A percentile compares a stretch with the other conserved stretches of the same genome.
Evolutionary conservation across 2,329 filamentous ascomycete species (phyloP).

Genomic region (Paecilomyces niveus): DNA sequence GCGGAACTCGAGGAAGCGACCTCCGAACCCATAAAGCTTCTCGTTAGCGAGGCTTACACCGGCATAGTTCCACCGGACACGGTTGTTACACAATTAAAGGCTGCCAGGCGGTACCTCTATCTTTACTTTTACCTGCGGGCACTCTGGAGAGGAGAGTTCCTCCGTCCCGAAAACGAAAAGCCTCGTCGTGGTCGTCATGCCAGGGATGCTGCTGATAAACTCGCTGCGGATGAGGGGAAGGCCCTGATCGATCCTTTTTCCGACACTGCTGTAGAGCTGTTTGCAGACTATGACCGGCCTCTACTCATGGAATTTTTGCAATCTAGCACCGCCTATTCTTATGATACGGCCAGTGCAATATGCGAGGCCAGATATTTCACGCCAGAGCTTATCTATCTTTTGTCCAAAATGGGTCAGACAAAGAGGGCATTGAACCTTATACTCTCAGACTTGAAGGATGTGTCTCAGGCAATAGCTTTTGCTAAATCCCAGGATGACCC

Average conservation of each 20-base stretch:
- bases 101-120: constrained; percentile 62
- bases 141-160: constrained; percentile 71
- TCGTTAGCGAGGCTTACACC: constrained; percentile 86
- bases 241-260: constrained; percentile 77
- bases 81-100: constrained; percentile 71
- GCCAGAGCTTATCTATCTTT: constrained; percentile 88
- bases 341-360: constrained; percentile 63
- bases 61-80: constrained; percentile 72
- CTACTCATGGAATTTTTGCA: constrained; percentile 84
- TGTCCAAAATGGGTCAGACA: constrained; percentile 91
- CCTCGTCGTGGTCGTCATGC: constrained; percentile 28
- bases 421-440: constrained; percentile 89
- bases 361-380: constrained; percentile 78
- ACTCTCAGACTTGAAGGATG: constrained; percentile 85
- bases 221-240: constrained; percentile 51
- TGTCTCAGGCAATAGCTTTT: constrained; percentile 87
- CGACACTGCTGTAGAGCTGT: constrained; percentile 78
- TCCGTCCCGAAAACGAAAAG: constrained; percentile 32
- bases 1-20: constrained; percentile 72
- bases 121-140: constrained; percentile 87
- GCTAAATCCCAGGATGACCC: constrained; percentile 88
- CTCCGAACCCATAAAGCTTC: constrained; percentile 72
- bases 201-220: constrained; percentile 38
- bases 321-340: constrained; percentile 77
- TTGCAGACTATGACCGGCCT: constrained; percentile 72